Conservation (phyloP, 2,329 filamentous ascomycete species). For the Trichoderma polysporum region DNA sequence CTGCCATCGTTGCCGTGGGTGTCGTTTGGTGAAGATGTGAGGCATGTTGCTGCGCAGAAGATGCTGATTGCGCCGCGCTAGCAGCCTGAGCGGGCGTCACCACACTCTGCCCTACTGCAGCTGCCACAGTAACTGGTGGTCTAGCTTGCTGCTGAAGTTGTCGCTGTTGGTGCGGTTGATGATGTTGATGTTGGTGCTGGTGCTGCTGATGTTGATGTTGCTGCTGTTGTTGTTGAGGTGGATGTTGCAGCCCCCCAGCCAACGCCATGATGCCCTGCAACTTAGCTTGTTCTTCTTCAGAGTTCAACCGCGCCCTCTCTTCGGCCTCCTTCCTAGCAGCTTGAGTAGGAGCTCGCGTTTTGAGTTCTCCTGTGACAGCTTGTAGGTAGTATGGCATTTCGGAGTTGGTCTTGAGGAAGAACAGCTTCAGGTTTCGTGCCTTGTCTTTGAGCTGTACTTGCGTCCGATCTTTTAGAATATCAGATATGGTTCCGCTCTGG, state of each 20-base stretch:
- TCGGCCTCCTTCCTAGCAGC: conserved; percentile 68
- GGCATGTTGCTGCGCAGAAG: conserved; percentile 21
- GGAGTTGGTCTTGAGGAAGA: conserved; percentile 87
- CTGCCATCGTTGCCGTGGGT: neutral
- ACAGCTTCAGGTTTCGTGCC: conserved; percentile 83
- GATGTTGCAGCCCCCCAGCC: conserved; percentile 52
- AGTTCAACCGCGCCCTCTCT: conserved; percentile 57
- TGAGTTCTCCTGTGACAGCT: conserved; percentile 84
- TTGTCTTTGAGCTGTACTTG: conserved; percentile 94
- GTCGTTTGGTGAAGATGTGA: conserved; percentile 25
- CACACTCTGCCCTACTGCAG: conserved; percentile 31
- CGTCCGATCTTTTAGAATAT: conserved; percentile 82
- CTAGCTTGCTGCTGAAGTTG: conserved; percentile 31
- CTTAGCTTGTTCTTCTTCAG: conserved; percentile 60
- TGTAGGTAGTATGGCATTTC: conserved; percentile 88
- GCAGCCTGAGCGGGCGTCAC: conserved; percentile 38
- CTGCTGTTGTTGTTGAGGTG: conserved; percentile 24
- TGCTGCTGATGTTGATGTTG: conserved; percentile 6
- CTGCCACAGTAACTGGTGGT: conserved; percentile 27
- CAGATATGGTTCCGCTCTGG: conserved; percentile 72
- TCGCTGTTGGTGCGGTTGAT: conserved; percentile 41
- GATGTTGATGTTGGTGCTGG: neutral
- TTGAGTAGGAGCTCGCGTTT: conserved; percentile 76
- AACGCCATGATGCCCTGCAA: conserved; percentile 61
- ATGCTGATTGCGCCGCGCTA: conserved; percentile 31